Evolutionary conservation across 2,329 filamentous ascomycete species (phyloP).

Genomic region (Aspergillus sergii): DNA sequence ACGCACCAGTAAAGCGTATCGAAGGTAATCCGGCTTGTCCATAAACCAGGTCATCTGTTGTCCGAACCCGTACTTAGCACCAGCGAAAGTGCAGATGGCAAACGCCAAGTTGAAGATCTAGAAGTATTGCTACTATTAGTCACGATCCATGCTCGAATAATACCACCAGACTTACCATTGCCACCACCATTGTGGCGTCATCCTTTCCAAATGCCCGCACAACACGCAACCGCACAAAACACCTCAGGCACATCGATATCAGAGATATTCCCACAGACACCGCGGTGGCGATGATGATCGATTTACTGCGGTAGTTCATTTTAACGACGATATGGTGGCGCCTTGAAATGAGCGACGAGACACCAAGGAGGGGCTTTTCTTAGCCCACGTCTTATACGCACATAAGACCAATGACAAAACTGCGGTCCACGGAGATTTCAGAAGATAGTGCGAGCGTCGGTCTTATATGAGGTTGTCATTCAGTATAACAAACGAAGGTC

Average conservation of each 20-base stretch:
- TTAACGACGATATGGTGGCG: neutral
- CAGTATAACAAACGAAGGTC: too few species aligned
- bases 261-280: neutral
- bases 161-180: neutral
- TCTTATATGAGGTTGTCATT: neutral
- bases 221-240: constrained; percentile 3
- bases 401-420: neutral
- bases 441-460: neutral
- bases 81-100: neutral
- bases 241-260: constrained; percentile 1
- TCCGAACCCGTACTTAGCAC: neutral
- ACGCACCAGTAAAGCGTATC: constrained; percentile 1
- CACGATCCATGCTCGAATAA: too few species aligned
- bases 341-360: neutral
- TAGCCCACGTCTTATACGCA: neutral
- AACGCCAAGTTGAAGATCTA: constrained; percentile 3
- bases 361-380: neutral
- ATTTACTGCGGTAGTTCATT: neutral
- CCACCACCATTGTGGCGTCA: constrained; percentile 4
- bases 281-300: constrained; percentile 1
- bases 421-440: neutral
- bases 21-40: neutral
- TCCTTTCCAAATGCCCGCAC: neutral
- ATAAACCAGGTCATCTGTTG: neutral
- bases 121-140: neutral